These are phyloP conservation scores for Penicillium lividum DNA, from an alignment of 495 filamentous ascomycete species.

Conservation along the genomic window DNA sequence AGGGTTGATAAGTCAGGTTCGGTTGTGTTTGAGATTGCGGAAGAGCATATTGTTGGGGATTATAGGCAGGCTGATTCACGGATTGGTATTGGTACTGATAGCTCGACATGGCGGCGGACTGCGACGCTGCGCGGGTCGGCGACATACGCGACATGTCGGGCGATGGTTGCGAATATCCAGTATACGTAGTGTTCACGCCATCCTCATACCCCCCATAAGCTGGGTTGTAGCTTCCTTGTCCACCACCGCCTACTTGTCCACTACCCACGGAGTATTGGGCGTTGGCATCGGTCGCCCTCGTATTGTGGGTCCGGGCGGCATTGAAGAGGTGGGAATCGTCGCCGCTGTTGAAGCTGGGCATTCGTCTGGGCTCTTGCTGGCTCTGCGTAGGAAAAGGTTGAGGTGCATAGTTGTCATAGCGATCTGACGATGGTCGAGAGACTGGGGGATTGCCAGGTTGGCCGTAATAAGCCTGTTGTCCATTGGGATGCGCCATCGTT, in stretches of 20 bases:
- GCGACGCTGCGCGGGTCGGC: constrained; percentile 46
- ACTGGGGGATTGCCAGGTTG: constrained; percentile 39
- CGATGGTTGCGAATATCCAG: constrained; percentile 35
- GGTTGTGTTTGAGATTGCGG: constrained; percentile 58
- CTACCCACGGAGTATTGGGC: constrained; percentile 24
- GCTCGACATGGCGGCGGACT: constrained; percentile 49
- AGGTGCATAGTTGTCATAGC: constrained; percentile 23
- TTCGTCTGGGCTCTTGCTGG: constrained; percentile 51
- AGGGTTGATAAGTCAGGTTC: constrained; percentile 38
- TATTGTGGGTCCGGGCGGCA: constrained; percentile 29
- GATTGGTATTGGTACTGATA: constrained; percentile 63
- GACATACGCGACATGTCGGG: constrained; percentile 45
- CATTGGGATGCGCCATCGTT: constrained; percentile 52
- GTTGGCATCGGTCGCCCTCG: constrained; percentile 33
- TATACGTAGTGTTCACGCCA: constrained; percentile 36
- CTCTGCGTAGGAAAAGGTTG: constrained; percentile 29
- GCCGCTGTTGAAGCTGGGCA: constrained; percentile 75
- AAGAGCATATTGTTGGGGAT: constrained; percentile 76
- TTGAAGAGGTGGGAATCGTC: constrained; percentile 66
- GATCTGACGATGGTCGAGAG: constrained; percentile 23
- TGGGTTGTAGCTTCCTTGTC: constrained; percentile 26
- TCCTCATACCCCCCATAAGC: constrained; percentile 39
- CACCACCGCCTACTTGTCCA: constrained; percentile 15
- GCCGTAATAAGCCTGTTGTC: constrained; percentile 46
- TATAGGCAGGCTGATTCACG: constrained; percentile 63